Percentiles rank a stretch among this genome's conserved stretches.
Evolutionary conservation across 441 rosid genomes (phyloP).

Genomic region (Pelargonium australe): DNA sequence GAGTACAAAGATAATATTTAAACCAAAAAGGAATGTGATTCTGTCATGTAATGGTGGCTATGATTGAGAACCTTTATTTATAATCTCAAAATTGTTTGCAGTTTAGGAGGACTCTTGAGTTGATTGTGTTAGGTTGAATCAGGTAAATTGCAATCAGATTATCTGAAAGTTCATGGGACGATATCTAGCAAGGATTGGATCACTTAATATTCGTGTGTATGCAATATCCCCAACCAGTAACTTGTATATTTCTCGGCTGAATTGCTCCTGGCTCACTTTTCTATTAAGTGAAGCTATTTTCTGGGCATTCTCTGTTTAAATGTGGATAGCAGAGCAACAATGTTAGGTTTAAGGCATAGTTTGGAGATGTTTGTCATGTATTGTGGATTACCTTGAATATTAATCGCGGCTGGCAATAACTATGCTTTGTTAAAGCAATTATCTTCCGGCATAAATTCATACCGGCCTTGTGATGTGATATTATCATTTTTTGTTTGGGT

Average conservation of each 20-base stretch:
- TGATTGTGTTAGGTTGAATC: neutral
- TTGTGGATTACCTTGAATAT: too few relatives aligned
- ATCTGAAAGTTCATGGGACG: neutral
- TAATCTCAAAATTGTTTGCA: neutral
- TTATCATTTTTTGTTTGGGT: slow-evolving; percentile 7
- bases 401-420: too few relatives aligned
- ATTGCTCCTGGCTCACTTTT: too few relatives aligned
- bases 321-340: too few relatives aligned
- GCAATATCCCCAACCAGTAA: too few relatives aligned
- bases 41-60: neutral
- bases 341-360: too few relatives aligned
- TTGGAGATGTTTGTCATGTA: too few relatives aligned
- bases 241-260: too few relatives aligned
- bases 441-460: slow-evolving; percentile 1
- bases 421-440: neutral
- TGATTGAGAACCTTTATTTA: neutral
- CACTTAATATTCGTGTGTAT: too few relatives aligned
- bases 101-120: neutral
- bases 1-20: neutral
- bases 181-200: too few relatives aligned
- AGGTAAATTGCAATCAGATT: neutral
- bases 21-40: neutral
- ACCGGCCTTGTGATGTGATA: neutral
- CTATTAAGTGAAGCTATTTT: too few relatives aligned
- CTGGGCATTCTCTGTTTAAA: too few relatives aligned